phyloP scores from a whole-genome alignment of 2,329 filamentous ascomycete species.

The Neopestalotiopsis sp. region DNA sequence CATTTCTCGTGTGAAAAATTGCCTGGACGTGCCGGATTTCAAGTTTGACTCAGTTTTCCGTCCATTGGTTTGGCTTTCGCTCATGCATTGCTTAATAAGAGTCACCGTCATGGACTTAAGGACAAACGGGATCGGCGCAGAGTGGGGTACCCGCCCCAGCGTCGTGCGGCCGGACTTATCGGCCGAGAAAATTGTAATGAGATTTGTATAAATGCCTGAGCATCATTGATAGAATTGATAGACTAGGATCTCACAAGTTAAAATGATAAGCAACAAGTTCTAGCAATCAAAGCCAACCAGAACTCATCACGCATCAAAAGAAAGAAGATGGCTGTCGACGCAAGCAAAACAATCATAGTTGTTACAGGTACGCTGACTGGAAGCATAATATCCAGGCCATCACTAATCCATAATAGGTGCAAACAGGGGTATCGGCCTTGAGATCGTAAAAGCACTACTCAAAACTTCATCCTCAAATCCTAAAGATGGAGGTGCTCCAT shows the following conservation, averaged over 20 bases:
- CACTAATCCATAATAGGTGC: slow-evolving; percentile 19
- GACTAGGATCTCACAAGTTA: too few species aligned
- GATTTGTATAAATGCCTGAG: background rate
- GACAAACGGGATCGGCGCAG: background rate
- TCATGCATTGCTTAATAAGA: too few species aligned
- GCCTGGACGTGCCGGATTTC: too few species aligned
- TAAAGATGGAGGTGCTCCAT: slow-evolving; percentile 21
- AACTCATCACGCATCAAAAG: background rate
- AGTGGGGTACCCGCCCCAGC: background rate
- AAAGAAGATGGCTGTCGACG: slow-evolving; percentile 12
- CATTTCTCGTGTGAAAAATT: too few species aligned
- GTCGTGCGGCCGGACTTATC: background rate
- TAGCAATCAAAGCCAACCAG: too few species aligned
- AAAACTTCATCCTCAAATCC: background rate
- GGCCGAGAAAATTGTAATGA: too few species aligned
- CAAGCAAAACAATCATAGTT: slow-evolving; percentile 26
- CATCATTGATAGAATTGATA: too few species aligned
- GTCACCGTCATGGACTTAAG: background rate
- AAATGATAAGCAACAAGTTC: too few species aligned
- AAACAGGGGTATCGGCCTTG: slow-evolving; percentile 29
- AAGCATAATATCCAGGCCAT: too few species aligned
- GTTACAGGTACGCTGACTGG: slow-evolving; percentile 22
- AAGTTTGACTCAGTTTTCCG: too few species aligned
- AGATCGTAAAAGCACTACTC: slow-evolving; percentile 26
- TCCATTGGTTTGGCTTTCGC: too few species aligned